Evolutionary conservation across 1,139 yeast genomes (phyloP).

Genomic region (Geotrichum phurueaensis): DNA sequence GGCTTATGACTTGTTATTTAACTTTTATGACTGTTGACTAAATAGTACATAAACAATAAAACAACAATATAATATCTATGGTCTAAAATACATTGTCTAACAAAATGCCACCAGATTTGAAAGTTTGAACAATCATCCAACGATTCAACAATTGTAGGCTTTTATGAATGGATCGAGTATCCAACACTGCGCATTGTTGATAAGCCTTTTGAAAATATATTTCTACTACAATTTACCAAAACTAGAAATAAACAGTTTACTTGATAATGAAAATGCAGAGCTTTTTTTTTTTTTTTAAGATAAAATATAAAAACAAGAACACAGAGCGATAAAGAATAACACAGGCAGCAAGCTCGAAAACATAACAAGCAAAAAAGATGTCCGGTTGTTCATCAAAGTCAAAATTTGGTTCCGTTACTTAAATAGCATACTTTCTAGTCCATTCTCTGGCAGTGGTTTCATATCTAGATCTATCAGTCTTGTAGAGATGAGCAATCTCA

Average conservation of each 20-base stretch:
- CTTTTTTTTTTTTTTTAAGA: background rate
- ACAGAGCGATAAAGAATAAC: background rate
- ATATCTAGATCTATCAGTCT: constrained; percentile 88
- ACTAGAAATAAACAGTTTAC: background rate
- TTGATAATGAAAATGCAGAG: background rate
- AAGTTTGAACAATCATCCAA: background rate
- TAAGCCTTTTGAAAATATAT: background rate
- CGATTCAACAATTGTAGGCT: background rate
- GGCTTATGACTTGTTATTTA: background rate
- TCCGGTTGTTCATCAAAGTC: background rate
- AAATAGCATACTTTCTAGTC: constrained; percentile 97
- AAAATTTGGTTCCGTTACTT: constrained; percentile 20
- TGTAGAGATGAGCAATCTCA: constrained; percentile 94
- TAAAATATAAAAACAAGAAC: background rate
- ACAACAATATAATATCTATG: background rate
- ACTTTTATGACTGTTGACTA: too few relatives aligned
- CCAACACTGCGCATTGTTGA: background rate
- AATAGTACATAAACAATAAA: background rate
- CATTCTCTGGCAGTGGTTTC: constrained; percentile 98
- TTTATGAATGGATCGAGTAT: background rate
- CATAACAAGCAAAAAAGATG: background rate
- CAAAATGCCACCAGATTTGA: background rate
- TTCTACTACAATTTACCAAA: background rate
- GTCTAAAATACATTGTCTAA: background rate
- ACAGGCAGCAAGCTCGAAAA: background rate